Base-by-base conservation (phyloP, 1,284 basidiomycete species). In the Malassezia slooffiae region DNA sequence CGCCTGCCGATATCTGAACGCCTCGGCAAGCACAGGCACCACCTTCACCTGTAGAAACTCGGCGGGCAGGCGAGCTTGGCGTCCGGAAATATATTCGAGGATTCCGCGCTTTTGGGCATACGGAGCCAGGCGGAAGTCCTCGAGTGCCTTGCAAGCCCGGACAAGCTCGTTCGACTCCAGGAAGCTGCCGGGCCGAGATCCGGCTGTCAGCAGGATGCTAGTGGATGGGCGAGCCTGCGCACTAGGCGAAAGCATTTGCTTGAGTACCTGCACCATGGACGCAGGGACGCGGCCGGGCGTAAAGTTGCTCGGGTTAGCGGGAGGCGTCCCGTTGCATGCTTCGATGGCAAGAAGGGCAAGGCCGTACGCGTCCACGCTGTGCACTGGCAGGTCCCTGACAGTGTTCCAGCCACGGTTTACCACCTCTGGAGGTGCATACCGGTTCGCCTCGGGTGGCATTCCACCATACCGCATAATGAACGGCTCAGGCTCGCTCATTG, bases 31-130 rank as follows among this genome's bases (percentile, higher is more conserved):
- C 0, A 85, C 82, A 0, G 93, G 93, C 0, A 97, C 76, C 3
- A 97, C 80, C 41, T 83, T 81, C 69, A 84, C 80, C 4, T 83
- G 81, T 1, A 83, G 76, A 70, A 97, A 95, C 54, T 90, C 85
- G 0, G 80, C 74, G 3, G 91, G 90, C 43, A 99, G 52, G 1
- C 29, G 40, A 3, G 29, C 29, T 19, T 42, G 39, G 7, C 24
- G 17, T 15, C 7, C 19, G 9, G 35, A n/a, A 3, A 47, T 17
- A 19, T 33, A 28, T n/a, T 13, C 23, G 23, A 67, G 51, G 27
- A 62, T 52, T 34, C 51, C 79, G 74, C 41, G 74, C 58, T 91
- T 87, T 50, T 96, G 91, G 7, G 76, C 75, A 61, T 96, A 89
- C 46, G 79, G 81, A 9, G 79, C 79, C 10, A 97, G 73, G 17